Conservation (phyloP, 163 green algal genomes). For the Scenedesmus sp. region DNA sequence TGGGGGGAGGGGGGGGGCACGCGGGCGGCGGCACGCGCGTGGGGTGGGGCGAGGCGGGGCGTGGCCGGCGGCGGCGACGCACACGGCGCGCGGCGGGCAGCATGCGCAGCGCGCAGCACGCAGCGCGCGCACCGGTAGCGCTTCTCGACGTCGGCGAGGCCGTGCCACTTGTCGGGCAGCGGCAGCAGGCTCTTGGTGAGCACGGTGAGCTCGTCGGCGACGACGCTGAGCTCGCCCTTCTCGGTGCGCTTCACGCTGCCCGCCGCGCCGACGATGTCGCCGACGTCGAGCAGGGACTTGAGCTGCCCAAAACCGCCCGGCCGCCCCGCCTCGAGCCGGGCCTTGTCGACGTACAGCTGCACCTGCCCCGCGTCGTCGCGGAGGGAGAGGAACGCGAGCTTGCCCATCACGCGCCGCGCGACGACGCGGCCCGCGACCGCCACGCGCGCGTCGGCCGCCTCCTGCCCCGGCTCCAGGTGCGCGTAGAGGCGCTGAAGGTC, state of each 20-base stretch:
- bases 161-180: slow-evolving; percentile 99
- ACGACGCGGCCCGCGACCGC: slow-evolving; percentile 92
- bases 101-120: background rate
- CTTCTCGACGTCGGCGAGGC: slow-evolving; percentile 95
- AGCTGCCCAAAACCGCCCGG: slow-evolving; percentile 75
- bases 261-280: slow-evolving; percentile 93
- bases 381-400: slow-evolving; percentile 96
- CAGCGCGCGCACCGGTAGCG: slow-evolving; percentile 77
- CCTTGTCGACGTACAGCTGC: slow-evolving; percentile 94
- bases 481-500: slow-evolving; percentile 73
- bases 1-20: too few relatives aligned
- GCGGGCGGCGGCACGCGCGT: too few relatives aligned
- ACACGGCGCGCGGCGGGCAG: too few relatives aligned
- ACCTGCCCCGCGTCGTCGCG: slow-evolving; percentile 83
- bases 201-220: slow-evolving; percentile 71
- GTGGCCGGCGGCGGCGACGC: too few relatives aligned
- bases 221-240: slow-evolving; percentile 94
- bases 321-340: slow-evolving; percentile 67
- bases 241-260: slow-evolving; percentile 91
- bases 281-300: slow-evolving; percentile 91
- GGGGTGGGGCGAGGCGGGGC: too few relatives aligned
- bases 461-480: slow-evolving; percentile 61
- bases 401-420: slow-evolving; percentile 93
- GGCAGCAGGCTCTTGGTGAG: slow-evolving; percentile 96
- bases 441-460: slow-evolving; percentile 62